Evolutionary conservation across 108 stramenopile genomes (phyloP), one percentile per base, ranked within the genome.

Genomic region (Stephanodiscus triporus): DNA sequence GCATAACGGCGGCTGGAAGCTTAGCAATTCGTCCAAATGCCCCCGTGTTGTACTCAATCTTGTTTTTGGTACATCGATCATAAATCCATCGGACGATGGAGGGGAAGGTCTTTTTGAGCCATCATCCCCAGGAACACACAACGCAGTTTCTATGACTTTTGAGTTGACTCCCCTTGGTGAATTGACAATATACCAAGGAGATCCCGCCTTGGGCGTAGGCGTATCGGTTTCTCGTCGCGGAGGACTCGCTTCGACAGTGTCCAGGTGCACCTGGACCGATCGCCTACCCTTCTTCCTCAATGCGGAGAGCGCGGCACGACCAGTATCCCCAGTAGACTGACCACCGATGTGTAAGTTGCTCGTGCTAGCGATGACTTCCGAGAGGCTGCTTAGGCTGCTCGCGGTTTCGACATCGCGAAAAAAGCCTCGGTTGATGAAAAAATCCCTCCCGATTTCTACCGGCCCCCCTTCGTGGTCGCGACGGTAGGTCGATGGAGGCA

Each of bases 341-440:
- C 23, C 53, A 11, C 11, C 24, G 0, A 54, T 26, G 9, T 27
- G 53, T 11, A 54, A 24, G 13, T 26, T 54, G 26, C 53, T 54
- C 53, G 9, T 22, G 23, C 26, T 54, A 5, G 53, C 26, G 8
- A 54, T 22, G 11, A 24, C 23, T 54, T 23, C 23, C 53, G 53
- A 54, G 23, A 26, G 20, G 23, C 53, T 54, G 53, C 53, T 54
- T 13, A 54, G 26, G 26, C 53, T 54, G 53, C 53, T 54, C 10
- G 53, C 53, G 11, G 53, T 27, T 54, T 54, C 26, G 23, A 54
- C 53, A 9, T 54, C 53, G 26, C 11, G n/a, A 49, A 49, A 54
- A 13, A 45, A 45, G 53, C 23, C 23, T 24, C 53, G 8, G 53
- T 54, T 54, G 51, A 53, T 53, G 53, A 26, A 54, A 54, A 54